Evolutionary conservation across 2,329 filamentous ascomycete genomes (phyloP), one percentile per base, ranked within the genome.

Genomic region (Diaporthe destruens): DNA sequence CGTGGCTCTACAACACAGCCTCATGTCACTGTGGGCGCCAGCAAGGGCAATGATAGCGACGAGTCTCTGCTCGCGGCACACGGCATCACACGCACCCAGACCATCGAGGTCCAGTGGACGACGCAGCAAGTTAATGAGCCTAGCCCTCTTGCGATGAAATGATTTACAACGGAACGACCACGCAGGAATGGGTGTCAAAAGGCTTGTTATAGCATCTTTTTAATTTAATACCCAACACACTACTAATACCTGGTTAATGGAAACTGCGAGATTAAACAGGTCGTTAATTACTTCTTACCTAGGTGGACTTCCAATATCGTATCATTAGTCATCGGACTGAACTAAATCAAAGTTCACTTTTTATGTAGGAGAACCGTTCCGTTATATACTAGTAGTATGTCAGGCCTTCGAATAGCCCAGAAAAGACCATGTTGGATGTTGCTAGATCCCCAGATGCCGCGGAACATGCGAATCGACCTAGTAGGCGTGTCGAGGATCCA

Each of bases 41-140:
- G 66, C 18, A 55, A 57, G 66, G 49, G 51, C 29, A 57, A 56
- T 18, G 61, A 72, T 9, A 69, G 70, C 23, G 70, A 72, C 16
- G 70, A 72, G 53, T 59, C 47, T 72, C 61, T 66, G 16, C 65
- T 69, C 16, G 25, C 56, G 53, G 25, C 59, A 12, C 59, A 68
- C 16, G 70, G 63, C 2, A 72, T 72, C 23, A 72, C 55, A 6
- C 49, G 59, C 29, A 65, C 42, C 1, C 59, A 72, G 53, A 72
- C 61, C 3, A 44, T 72, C 0, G 51, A 72, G 53, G 53, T 72
- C 20, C 53, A 72, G 32, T 72, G 70, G 70, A 57, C 61, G 11
- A 49, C 66, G 1, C 53, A 68, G 20, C 53, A 69, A 14, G 20
- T 65, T 7, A 65, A 42, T 14, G 44, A 65, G 23, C 59, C 42